Conservation (phyloP, 75 land plant genomes). For the Picea glauca region DNA sequence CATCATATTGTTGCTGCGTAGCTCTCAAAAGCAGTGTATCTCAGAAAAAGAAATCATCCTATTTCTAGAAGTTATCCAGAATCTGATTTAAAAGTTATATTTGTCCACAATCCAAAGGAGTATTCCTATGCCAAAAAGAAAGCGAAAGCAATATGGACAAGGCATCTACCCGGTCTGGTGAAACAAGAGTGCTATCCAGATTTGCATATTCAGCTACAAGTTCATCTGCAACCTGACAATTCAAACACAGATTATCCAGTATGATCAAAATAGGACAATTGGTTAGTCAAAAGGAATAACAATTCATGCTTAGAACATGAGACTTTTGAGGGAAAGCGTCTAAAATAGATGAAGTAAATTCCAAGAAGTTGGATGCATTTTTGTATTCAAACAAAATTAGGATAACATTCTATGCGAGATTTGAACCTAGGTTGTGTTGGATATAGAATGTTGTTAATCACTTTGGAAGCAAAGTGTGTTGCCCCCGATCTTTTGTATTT, state of each 20-base stretch:
- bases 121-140: neutral
- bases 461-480: too few relatives aligned
- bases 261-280: neutral
- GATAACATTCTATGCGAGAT: too few relatives aligned
- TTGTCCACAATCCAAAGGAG: neutral
- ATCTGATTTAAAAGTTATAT: neutral
- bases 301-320: neutral
- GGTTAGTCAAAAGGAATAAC: neutral
- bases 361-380: neutral
- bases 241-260: neutral
- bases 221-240: constrained; percentile 59
- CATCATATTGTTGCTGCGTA: constrained; percentile 30
- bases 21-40: neutral
- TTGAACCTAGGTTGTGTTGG: too few relatives aligned
- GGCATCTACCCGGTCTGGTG: constrained; percentile 43
- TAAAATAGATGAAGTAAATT: neutral
- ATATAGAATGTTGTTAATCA: too few relatives aligned
- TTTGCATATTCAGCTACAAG: constrained; percentile 50
- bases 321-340: neutral
- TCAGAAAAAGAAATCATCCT: neutral
- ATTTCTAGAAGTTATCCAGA: neutral
- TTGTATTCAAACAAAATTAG: neutral
- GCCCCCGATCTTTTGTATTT: too few relatives aligned
- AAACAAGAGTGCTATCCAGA: constrained; percentile 27
- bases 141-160: neutral